Conservation (phyloP, 306 rosid genomes). For the Trifolium subterraneum region DNA sequence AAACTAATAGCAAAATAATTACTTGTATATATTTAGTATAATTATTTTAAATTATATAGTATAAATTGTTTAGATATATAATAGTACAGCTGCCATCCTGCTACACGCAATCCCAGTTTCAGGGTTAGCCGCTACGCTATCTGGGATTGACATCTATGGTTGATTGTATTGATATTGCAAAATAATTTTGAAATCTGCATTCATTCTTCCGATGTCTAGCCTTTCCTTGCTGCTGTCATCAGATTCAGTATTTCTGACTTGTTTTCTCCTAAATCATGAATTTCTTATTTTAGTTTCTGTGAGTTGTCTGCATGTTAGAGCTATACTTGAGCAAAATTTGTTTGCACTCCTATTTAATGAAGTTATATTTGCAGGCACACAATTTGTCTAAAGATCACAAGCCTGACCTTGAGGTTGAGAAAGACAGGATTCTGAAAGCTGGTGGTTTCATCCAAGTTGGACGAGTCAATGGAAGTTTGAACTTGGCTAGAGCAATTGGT, state of each 20-base stretch:
- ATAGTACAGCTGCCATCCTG: too few relatives aligned
- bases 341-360: conserved; percentile 31
- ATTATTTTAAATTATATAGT: too few relatives aligned
- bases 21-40: too few relatives aligned
- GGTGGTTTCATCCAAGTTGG: conserved; percentile 96
- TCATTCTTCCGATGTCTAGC: background rate
- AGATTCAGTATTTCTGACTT: too few relatives aligned
- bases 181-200: conserved; percentile 19
- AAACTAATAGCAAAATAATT: too few relatives aligned
- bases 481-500: conserved; percentile 97
- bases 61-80: too few relatives aligned
- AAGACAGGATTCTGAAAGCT: conserved; percentile 85
- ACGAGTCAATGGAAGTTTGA: conserved; percentile 92
- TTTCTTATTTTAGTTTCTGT: background rate
- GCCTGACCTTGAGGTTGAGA: conserved; percentile 88
- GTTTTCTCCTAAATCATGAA: too few relatives aligned
- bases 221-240: too few relatives aligned
- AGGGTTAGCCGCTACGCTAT: background rate
- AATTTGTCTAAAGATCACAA: conserved; percentile 93
- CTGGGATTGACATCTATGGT: background rate
- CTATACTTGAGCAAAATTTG: conserved; percentile 28
- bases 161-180: conserved; percentile 8
- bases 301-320: conserved; percentile 5
- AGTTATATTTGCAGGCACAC: conserved; percentile 71
- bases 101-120: too few relatives aligned